phyloP scores from a whole-genome alignment of 2,329 filamentous ascomycete species.

The Penicillium freii region DNA sequence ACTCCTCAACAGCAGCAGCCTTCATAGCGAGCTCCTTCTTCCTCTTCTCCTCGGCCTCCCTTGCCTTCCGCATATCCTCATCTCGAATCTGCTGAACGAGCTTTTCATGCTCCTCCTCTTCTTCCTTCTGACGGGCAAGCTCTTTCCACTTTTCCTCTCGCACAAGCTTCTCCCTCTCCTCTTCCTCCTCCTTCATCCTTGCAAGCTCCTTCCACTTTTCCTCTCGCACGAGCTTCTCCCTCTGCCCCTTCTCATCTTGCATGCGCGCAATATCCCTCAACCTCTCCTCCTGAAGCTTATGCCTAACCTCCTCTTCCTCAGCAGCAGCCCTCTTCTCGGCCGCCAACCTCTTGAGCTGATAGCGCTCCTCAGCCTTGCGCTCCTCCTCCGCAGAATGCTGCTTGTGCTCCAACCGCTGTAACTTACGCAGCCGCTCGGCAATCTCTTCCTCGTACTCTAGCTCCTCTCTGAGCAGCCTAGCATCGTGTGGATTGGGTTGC shows the following conservation, averaged over 20 bases:
- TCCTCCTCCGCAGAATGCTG: conserved; percentile 33
- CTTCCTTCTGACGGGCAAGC: conserved; percentile 33
- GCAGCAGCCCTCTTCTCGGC: conserved; percentile 35
- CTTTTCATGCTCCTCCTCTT: conserved; percentile 5
- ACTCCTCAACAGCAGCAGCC: conserved; percentile 43
- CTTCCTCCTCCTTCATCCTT: conserved; percentile 27
- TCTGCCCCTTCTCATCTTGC: conserved; percentile 31
- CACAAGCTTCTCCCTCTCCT: conserved; percentile 30
- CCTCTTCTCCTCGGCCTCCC: conserved; percentile 41
- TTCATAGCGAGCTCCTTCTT: conserved; percentile 37
- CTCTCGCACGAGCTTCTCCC: conserved; percentile 23
- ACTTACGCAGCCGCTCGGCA: conserved; percentile 37
- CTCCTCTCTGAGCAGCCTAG: conserved; percentile 36
- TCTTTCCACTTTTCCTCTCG: conserved; percentile 6
- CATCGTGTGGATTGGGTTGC: conserved; percentile 24
- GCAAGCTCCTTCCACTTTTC: conserved; percentile 21
- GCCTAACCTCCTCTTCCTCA: conserved; percentile 34
- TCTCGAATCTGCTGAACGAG: neutral
- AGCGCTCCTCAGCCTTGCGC: conserved; percentile 17
- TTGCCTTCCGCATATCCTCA: conserved; percentile 26
- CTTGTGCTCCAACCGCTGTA: conserved; percentile 41
- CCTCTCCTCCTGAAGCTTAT: conserved; percentile 29
- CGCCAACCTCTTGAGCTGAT: conserved; percentile 23
- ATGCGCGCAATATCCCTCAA: conserved; percentile 31
- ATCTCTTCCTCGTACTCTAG: conserved; percentile 47